Percentiles rank a stretch among this genome's conserved stretches.
phyloP scores from a whole-genome alignment of 2,329 filamentous ascomycete genomes.

The Metarhizium album region DNA sequence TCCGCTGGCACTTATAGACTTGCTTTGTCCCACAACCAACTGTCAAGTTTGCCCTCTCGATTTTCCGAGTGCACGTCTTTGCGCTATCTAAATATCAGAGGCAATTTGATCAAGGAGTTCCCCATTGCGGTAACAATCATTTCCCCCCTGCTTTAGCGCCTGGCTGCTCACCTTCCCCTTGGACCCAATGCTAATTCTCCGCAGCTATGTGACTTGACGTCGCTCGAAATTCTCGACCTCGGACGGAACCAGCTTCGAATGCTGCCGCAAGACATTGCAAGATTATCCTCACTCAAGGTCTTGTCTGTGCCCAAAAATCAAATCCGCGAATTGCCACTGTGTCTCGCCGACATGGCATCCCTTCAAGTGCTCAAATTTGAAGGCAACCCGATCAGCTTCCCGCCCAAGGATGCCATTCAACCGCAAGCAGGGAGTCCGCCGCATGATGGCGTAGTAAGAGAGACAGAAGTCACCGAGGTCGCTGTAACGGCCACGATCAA shows the following conservation, averaged over 20 bases:
- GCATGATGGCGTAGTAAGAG: slow-evolving; percentile 40
- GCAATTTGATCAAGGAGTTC: slow-evolving; percentile 59
- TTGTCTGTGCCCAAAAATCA: slow-evolving; percentile 79
- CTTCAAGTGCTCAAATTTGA: slow-evolving; percentile 83
- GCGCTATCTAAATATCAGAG: slow-evolving; percentile 70
- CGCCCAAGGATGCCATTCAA: slow-evolving; percentile 59
- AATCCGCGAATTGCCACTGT: slow-evolving; percentile 73
- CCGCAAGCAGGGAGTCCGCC: slow-evolving; percentile 43
- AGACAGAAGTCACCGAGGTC: slow-evolving; percentile 54
- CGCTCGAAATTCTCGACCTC: slow-evolving; percentile 86
- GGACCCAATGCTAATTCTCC: slow-evolving; percentile 10
- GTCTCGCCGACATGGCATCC: slow-evolving; percentile 80
- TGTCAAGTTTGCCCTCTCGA: slow-evolving; percentile 56
- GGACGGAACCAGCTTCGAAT: slow-evolving; percentile 74
- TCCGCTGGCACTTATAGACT: slow-evolving; percentile 38
- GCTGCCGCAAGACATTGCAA: slow-evolving; percentile 69
- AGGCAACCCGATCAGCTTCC: slow-evolving; percentile 76
- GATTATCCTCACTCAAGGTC: slow-evolving; percentile 77
- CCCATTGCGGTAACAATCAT: slow-evolving; percentile 38
- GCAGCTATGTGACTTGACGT: slow-evolving; percentile 75
- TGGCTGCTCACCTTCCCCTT: slow-evolving; percentile 4
- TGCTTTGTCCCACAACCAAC: slow-evolving; percentile 70
- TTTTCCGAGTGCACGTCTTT: slow-evolving; percentile 68
- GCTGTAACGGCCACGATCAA: slow-evolving; percentile 51
- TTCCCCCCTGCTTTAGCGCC: slow-evolving; percentile 4